Evolutionary conservation across 169 alveolate genomes (phyloP), one percentile per base, ranked within the genome.

Genomic region (Cystoisospora suis): DNA sequence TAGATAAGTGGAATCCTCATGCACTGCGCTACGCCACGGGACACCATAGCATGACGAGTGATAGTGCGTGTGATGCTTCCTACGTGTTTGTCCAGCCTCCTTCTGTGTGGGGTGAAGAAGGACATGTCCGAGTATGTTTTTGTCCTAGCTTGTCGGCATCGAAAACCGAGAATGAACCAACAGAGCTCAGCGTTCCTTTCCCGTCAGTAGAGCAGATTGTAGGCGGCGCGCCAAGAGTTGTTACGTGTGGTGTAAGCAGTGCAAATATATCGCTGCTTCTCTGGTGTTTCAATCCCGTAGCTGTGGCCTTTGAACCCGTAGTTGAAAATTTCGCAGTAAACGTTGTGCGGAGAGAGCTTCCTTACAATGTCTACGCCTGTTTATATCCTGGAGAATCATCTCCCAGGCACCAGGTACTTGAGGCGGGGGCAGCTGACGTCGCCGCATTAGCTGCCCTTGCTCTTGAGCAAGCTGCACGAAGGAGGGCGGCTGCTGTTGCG

Each of bases 221-320:
- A n/a, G n/a, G n/a, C n/a, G n/a, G n/a, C n/a, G n/a, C n/a, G n/a
- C n/a, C n/a, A n/a, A n/a, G 34, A 44, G 36, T 65, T 1, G 77
- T 65, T n/a, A 65, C 77, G 0, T 65, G 77, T 44, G 77, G 77
- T 20, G 77, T 65, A 3, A 65, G 77, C n/a, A 32, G 77, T 44
- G 40, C 34, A 5, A 44, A 65, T n/a, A 32, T 65, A 23, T 75
- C 92, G 46, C 17, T 79, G 46, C 85, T 69, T 49, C 59, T 88
- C 46, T 79, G 88, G 92, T 85, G 89, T 6, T 88, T 79, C 49
- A 88, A 88, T 49, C 89, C 92, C 36, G 49, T 79, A n/a, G 89
- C 92, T 6, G 92, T 79, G 9, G 92, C 92, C 40, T 88, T 75
- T 34, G 92, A 88, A 46, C 92, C 92, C 0, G 92, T 88, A 9